Base-by-base conservation (phyloP, 2,329 filamentous ascomycete species). In the Kalaharituber pfeilii region DNA sequence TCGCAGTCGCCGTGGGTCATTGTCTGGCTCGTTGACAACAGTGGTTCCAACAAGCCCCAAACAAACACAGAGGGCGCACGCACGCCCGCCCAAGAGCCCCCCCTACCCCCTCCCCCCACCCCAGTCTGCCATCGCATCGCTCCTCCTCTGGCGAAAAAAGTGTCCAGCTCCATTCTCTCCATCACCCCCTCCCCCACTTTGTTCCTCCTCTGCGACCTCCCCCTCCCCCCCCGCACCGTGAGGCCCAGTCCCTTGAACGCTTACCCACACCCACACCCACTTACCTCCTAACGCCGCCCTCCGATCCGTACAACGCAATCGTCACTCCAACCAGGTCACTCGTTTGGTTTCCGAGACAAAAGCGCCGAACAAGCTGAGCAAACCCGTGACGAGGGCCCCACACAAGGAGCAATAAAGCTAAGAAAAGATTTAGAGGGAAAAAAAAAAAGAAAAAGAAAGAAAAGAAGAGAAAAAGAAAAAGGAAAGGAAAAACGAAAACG, bases 241-340 rank as follows among this genome's bases (percentile, higher is more conserved):
- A 33, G 24, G 13, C 18, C 20, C 26, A 28, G 13, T 20, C 24
- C 30, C 8, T 25, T 27, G 22, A 52, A 22, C 24, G 25, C 45
- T 22, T 25, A 52, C 24, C 9, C 13, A 22, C 29, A 15, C 33
- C 18, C 24, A 25, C 42, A 22, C 24, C 29, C 33, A 27, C 24
- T 26, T 29, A 39, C 42, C 28, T 49, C 42, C 18, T 15, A 27
- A 25, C 27, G 24, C 50, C 33, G 24, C 26, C 18, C 42, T 33
- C 53, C 54, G n/a, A 44, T 28, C 29, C 33, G 55, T 50, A 57
- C 42, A 45, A 45, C 53, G 33, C 50, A 52, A 45, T 36, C 47
- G 27, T 25, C 36, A 33, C 22, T 20, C 53, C 56, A 30, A 36
- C 29, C 47, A 54, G 51, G 49, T 42, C 52, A 44, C 28, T 44